phyloP scores from a whole-genome alignment of 768 basidiomycete species.

The Phanerodontia chrysosporium region DNA sequence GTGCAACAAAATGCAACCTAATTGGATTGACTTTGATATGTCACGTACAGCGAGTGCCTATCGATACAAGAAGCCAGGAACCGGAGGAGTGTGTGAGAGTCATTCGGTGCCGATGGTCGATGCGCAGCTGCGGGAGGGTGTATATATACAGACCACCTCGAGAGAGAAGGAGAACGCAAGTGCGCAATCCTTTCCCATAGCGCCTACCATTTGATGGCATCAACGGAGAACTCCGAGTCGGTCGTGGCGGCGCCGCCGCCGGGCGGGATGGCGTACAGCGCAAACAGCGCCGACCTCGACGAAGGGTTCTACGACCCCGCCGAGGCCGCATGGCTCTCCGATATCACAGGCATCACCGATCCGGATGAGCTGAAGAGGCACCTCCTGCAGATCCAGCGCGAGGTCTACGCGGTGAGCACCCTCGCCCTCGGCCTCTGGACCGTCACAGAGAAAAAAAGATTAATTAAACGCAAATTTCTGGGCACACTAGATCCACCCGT shows the following conservation, averaged over 20 bases:
- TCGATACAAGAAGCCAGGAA: no score
- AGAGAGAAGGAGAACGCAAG: no score
- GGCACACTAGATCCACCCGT: constrained; percentile 24
- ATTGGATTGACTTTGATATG: no score
- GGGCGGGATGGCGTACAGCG: neutral
- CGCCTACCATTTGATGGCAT: neutral
- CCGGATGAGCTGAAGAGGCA: constrained; percentile 27
- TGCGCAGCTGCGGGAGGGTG: no score
- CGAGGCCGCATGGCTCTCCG: constrained; percentile 16
- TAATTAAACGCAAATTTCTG: neutral
- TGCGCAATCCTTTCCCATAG: no score
- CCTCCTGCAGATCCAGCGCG: constrained; percentile 23
- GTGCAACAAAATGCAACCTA: no score
- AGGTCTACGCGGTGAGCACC: constrained; percentile 25
- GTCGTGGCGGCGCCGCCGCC: neutral
- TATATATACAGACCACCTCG: no score
- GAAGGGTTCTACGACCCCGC: constrained; percentile 11
- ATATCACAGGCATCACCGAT: constrained; percentile 26
- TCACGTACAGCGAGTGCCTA: no score
- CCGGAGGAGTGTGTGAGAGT: no score
- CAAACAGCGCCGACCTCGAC: neutral
- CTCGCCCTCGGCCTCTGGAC: neutral
- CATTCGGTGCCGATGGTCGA: no score
- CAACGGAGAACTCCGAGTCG: neutral
- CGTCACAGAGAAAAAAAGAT: neutral